Evolutionary conservation across 257 asterid genomes (phyloP).

Genomic region (Datura wrightii): DNA sequence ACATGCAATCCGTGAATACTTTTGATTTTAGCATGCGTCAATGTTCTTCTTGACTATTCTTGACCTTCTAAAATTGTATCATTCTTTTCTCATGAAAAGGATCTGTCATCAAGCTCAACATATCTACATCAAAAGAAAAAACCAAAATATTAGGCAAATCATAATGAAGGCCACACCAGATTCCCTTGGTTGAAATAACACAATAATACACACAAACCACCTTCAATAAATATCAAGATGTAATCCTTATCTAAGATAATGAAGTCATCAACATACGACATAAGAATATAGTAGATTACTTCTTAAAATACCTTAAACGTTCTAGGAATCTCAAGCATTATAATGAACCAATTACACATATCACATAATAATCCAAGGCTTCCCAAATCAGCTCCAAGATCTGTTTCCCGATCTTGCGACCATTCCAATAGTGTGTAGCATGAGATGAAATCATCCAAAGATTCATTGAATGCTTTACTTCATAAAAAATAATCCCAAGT

Average conservation of each 20-base stretch:
- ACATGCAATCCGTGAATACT: neutral
- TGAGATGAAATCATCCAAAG: neutral
- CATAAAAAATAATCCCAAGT: neutral
- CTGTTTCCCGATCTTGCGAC: neutral
- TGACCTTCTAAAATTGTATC: neutral
- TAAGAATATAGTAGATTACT: neutral
- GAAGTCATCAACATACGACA: neutral
- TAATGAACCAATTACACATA: neutral
- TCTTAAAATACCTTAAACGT: neutral
- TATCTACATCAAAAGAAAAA: neutral
- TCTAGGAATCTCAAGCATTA: neutral
- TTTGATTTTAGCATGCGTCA: neutral
- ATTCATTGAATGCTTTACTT: neutral
- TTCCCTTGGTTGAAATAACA: neutral
- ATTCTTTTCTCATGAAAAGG: neutral
- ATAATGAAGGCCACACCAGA: neutral
- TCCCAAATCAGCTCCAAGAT: neutral
- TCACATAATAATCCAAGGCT: neutral
- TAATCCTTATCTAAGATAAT: neutral
- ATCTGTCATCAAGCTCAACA: neutral
- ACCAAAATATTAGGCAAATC: neutral
- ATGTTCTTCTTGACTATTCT: neutral
- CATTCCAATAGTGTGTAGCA: neutral
- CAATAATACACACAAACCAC: neutral
- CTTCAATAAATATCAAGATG: neutral